Conservation (phyloP, 1,284 basidiomycete genomes). For the Exsudoporus floridanus region DNA sequence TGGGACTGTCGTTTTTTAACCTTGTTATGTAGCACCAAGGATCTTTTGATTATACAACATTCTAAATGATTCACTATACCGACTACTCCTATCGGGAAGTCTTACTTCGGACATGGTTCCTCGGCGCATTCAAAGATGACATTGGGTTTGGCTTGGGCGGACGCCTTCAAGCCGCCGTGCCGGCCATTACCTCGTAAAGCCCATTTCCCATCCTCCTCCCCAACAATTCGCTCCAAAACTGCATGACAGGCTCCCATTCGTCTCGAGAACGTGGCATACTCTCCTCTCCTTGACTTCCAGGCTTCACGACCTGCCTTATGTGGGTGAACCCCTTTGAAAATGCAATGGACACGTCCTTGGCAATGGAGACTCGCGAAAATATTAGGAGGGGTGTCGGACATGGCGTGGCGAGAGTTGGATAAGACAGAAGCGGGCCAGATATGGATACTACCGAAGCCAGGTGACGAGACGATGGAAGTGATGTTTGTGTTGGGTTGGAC, state of each 20-base stretch:
- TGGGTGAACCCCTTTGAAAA: slow-evolving; percentile 60
- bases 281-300: slow-evolving; percentile 20
- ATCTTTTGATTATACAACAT: not conserved
- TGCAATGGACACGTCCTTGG: slow-evolving; percentile 44
- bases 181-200: slow-evolving; percentile 72
- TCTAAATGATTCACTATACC: not conserved
- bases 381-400: slow-evolving; percentile 65
- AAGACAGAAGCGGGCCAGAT: slow-evolving; percentile 72
- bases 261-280: slow-evolving; percentile 75
- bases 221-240: slow-evolving; percentile 79
- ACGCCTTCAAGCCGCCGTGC: slow-evolving; percentile 13
- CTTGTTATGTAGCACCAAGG: not conserved
- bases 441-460: slow-evolving; percentile 71
- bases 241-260: slow-evolving; percentile 84
- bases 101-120: not conserved
- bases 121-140: no score
- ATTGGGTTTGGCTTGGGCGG: no score
- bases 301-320: slow-evolving; percentile 44
- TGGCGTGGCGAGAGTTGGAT: slow-evolving; percentile 55
- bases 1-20: not conserved
- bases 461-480: slow-evolving; percentile 17
- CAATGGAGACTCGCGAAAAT: slow-evolving; percentile 54
- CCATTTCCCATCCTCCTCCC: slow-evolving; percentile 61
- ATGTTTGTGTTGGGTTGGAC: not conserved
- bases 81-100: not conserved